A percentile compares a stretch with the other conserved stretches of the same genome.
phyloP scores from a whole-genome alignment of 306 rosid genomes.

The Cucurbita moschata region DNA sequence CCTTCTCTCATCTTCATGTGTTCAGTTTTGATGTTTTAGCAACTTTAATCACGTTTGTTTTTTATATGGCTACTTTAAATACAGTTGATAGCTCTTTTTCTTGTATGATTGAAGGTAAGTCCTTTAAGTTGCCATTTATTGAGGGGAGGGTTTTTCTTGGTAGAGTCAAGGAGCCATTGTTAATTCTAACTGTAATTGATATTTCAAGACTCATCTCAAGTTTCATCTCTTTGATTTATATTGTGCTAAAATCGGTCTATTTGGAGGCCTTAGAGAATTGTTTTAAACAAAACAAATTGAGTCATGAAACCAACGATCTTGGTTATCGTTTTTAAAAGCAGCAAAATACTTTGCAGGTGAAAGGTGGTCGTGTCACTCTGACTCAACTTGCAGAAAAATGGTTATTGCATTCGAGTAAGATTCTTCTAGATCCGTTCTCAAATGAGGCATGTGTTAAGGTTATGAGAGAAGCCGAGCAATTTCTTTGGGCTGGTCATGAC shows the following conservation, averaged over 20 bases:
- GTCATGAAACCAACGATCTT: background rate
- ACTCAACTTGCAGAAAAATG: slow-evolving; percentile 61
- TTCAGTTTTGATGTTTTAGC: background rate
- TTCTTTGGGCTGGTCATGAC: slow-evolving; percentile 96
- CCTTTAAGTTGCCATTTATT: background rate
- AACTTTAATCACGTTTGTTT: background rate
- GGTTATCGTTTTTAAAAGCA: background rate
- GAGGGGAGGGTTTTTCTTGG: background rate
- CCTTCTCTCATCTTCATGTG: background rate
- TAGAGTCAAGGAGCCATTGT: background rate
- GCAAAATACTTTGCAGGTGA: slow-evolving; percentile 53
- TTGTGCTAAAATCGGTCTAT: background rate
- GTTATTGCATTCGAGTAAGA: slow-evolving; percentile 40
- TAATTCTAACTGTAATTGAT: background rate
- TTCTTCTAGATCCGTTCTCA: slow-evolving; percentile 41
- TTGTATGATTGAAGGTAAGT: background rate
- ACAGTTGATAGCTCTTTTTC: background rate
- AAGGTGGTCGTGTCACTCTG: slow-evolving; percentile 42
- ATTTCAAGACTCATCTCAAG: background rate
- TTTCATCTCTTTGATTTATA: too few relatives aligned
- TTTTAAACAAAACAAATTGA: background rate
- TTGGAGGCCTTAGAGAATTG: background rate
- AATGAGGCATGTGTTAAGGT: slow-evolving; percentile 41
- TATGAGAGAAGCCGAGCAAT: slow-evolving; percentile 77
- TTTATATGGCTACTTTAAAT: background rate